These are phyloP conservation scores for Ulvella scutata DNA, from an alignment of 139 green algal species.

Conservation along the genomic window DNA sequence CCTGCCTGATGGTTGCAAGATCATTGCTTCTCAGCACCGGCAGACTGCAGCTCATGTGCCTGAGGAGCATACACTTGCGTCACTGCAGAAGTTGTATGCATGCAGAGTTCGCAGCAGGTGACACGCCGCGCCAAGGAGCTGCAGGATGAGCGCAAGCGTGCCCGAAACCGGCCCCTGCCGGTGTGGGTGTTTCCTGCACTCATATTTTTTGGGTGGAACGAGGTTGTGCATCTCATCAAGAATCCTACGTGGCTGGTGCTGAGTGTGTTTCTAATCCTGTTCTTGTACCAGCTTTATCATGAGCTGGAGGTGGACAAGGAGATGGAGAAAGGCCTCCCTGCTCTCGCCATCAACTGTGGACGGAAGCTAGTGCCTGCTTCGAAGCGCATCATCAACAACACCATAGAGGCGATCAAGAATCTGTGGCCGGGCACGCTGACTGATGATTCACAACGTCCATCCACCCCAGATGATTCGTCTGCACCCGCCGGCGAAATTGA, in stretches of 20 bases:
- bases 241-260: not conserved
- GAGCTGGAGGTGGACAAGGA: constrained; percentile 1
- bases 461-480: not conserved
- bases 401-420: not conserved
- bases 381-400: not conserved
- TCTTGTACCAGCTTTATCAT: not conserved
- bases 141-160: not conserved
- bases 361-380: not conserved
- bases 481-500: not conserved
- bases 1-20: too few species aligned
- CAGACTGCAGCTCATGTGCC: too few species aligned
- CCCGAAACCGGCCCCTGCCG: not conserved
- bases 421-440: not conserved
- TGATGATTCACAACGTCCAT: not conserved
- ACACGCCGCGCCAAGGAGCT: not conserved
- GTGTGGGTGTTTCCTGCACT: not conserved
- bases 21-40: too few species aligned
- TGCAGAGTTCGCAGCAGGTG: not conserved
- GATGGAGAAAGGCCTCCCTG: not conserved
- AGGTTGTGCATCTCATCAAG: not conserved
- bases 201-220: constrained; percentile 3
- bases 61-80: too few species aligned
- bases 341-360: not conserved
- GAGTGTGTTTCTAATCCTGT: not conserved
- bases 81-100: too few species aligned